Evolutionary conservation across 2,329 filamentous ascomycete genomes (phyloP).

Genomic region (Aspergillus sp.): DNA sequence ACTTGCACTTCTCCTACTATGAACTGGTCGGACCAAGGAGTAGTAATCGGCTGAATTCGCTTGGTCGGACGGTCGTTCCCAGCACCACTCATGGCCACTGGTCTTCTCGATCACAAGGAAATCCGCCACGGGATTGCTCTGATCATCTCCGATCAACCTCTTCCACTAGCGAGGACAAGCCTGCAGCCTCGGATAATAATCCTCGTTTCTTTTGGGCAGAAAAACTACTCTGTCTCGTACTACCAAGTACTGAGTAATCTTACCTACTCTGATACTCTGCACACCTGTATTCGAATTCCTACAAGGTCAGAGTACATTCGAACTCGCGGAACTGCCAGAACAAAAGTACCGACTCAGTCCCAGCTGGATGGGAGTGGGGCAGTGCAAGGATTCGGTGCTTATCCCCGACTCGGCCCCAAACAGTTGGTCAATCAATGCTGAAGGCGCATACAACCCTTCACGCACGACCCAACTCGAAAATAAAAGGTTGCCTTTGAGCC

Average conservation of each 20-base stretch:
- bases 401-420: conserved; percentile 21
- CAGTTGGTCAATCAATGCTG: conserved; percentile 11
- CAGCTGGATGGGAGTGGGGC: conserved; percentile 24
- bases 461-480: not conserved
- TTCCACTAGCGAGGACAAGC: not conserved
- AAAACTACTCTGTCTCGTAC: no score
- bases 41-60: no score
- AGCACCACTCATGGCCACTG: not conserved
- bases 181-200: conserved; percentile 3
- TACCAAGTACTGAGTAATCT: no score
- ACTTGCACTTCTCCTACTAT: no score
- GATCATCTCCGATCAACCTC: no score
- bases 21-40: no score
- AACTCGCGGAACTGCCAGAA: no score
- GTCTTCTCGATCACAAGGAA: no score
- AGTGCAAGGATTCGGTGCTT: conserved; percentile 29
- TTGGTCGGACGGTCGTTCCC: not conserved
- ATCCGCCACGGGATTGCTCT: no score
- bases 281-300: not conserved
- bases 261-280: no score
- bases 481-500: not conserved
- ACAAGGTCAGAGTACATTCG: not conserved
- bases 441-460: not conserved
- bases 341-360: conserved; percentile 1
- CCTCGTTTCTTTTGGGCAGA: no score